phyloP scores from a whole-genome alignment of 2,329 filamentous ascomycete genomes.

The Fusarium musae region DNA sequence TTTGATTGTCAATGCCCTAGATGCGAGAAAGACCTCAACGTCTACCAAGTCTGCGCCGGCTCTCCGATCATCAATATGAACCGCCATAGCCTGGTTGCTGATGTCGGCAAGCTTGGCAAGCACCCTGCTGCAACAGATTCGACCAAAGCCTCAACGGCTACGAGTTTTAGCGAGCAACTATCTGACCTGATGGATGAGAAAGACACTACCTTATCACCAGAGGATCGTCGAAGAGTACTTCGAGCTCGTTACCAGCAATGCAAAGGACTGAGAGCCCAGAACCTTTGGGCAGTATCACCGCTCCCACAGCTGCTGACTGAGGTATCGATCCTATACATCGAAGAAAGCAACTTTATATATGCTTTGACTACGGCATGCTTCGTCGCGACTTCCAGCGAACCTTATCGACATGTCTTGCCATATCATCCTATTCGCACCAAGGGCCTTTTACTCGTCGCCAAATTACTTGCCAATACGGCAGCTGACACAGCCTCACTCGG shows the following conservation, averaged over 20 bases:
- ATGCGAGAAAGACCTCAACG: constrained; percentile 62
- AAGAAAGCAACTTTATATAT: constrained; percentile 54
- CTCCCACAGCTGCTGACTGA: constrained; percentile 58
- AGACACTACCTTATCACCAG: constrained; percentile 38
- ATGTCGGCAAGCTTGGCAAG: constrained; percentile 47
- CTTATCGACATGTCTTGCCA: constrained; percentile 61
- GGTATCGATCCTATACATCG: constrained; percentile 57
- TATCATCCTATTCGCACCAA: constrained; percentile 63
- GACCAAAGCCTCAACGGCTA: constrained; percentile 30
- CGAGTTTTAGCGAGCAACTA: constrained; percentile 41
- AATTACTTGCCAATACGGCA: constrained; percentile 62
- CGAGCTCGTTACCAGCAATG: constrained; percentile 41
- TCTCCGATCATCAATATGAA: constrained; percentile 58
- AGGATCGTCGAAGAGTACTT: constrained; percentile 41
- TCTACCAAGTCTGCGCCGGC: constrained; percentile 62
- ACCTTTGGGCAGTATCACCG: constrained; percentile 62
- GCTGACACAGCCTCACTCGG: constrained; percentile 50
- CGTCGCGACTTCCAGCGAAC: constrained; percentile 59
- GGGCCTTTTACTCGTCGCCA: constrained; percentile 62
- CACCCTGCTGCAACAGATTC: constrained; percentile 43
- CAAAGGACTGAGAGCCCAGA: constrained; percentile 38
- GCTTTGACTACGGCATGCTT: constrained; percentile 62
- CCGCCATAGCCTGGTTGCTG: constrained; percentile 56
- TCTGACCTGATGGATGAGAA: constrained; percentile 44
- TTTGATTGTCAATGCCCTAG: constrained; percentile 64